Conservation (phyloP, 2,329 filamentous ascomycete species). For the Penicillium freii region DNA sequence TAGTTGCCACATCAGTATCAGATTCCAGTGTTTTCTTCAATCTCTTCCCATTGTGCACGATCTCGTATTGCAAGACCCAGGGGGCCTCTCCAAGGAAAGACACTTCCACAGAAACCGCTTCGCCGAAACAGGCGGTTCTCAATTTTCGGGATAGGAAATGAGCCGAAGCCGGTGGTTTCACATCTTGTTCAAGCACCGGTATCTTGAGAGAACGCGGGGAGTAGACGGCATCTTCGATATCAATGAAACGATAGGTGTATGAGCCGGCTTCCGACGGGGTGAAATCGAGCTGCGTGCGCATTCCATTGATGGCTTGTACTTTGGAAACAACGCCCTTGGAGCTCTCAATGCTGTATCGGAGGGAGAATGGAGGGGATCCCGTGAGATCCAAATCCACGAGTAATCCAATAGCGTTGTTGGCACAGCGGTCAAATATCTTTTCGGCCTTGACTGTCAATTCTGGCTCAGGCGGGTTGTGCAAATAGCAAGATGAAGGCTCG, state of each 20-base stretch:
- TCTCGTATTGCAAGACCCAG: conserved; percentile 87
- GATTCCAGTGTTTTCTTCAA: conserved; percentile 68
- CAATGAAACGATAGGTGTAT: conserved; percentile 81
- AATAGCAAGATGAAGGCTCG: conserved; percentile 88
- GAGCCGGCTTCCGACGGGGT: conserved; percentile 76
- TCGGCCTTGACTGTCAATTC: conserved; percentile 70
- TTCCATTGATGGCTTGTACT: conserved; percentile 61
- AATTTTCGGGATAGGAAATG: conserved; percentile 58
- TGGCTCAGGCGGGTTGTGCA: conserved; percentile 88
- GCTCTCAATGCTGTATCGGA: conserved; percentile 72
- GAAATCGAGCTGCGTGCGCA: conserved; percentile 81
- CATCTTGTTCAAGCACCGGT: conserved; percentile 75
- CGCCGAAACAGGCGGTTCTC: conserved; percentile 74
- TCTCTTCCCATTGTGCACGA: conserved; percentile 84
- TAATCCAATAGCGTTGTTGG: conserved; percentile 87
- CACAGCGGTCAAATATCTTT: conserved; percentile 90
- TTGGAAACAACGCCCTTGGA: conserved; percentile 55
- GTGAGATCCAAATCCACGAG: conserved; percentile 85
- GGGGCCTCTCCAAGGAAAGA: conserved; percentile 77
- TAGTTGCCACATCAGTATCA: conserved; percentile 61
- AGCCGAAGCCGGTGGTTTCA: conserved; percentile 88
- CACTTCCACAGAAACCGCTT: conserved; percentile 72
- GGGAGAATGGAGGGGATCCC: conserved; percentile 85
- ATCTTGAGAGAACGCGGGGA: conserved; percentile 60
- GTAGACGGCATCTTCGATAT: conserved; percentile 82